Conservation (phyloP, 2,329 filamentous ascomycete species). For the Ophiognomonia clavigignenti-juglandacearum region DNA sequence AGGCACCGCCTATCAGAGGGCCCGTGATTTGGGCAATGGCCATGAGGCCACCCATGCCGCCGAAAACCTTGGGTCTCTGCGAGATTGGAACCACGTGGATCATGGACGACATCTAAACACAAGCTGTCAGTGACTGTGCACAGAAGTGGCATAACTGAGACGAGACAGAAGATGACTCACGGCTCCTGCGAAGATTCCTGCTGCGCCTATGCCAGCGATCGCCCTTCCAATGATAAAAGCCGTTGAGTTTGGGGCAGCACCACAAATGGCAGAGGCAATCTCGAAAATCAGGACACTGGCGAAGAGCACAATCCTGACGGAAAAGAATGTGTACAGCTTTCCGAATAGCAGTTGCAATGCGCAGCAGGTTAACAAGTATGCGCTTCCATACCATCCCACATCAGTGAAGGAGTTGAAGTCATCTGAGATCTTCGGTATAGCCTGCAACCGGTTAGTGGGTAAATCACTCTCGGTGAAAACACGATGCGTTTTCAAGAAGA, state of each 20-base stretch:
- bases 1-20: constrained; percentile 32
- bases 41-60: constrained; percentile 30
- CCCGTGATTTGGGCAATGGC: constrained; percentile 30
- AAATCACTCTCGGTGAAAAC: too few relatives aligned
- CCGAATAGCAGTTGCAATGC: constrained; percentile 36
- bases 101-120: constrained; percentile 28
- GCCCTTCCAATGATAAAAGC: constrained; percentile 37
- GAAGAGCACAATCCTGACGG: constrained; percentile 30
- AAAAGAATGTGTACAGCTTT: constrained; percentile 34
- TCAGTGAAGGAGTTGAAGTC: too few relatives aligned
- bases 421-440: too few relatives aligned
- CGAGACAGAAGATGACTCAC: too few relatives aligned
- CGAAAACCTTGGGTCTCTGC: constrained; percentile 29
- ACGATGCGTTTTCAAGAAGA: too few relatives aligned
- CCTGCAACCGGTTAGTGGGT: too few relatives aligned
- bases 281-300: constrained; percentile 30
- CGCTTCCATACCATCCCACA: constrained; percentile 32
- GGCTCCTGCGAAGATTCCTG: constrained; percentile 33
- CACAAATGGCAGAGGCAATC: constrained; percentile 35
- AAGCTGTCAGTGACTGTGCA: too few relatives aligned
- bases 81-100: constrained; percentile 30
- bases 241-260: constrained; percentile 33
- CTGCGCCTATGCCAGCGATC: constrained; percentile 33
- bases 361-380: constrained; percentile 31
- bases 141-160: too few relatives aligned